Conservation (phyloP, 192 early-diverging fungal genomes). For the Chytriomyces confervae region DNA sequence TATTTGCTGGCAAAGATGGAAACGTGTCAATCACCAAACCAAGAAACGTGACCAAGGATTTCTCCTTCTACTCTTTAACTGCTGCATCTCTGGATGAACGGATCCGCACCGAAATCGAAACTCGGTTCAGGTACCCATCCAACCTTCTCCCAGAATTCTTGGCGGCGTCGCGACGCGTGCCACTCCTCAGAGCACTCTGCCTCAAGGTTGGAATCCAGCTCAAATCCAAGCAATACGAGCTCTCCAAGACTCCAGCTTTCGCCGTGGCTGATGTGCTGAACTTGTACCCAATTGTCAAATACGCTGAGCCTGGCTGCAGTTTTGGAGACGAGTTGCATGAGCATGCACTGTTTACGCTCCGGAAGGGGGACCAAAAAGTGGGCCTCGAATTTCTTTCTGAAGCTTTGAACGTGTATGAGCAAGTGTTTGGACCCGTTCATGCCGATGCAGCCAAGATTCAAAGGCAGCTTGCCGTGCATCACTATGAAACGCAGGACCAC, state of each 20-base stretch:
- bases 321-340: slow-evolving; percentile 93
- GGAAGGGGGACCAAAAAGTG: slow-evolving; percentile 77
- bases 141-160: slow-evolving; percentile 59
- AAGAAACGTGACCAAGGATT: slow-evolving; percentile 28
- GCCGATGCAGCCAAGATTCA: slow-evolving; percentile 88
- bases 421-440: slow-evolving; percentile 91
- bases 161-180: slow-evolving; percentile 35
- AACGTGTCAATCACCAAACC: slow-evolving; percentile 1
- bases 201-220: slow-evolving; percentile 88
- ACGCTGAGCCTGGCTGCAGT: slow-evolving; percentile 58
- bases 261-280: slow-evolving; percentile 73
- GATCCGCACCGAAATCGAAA: slow-evolving; percentile 68
- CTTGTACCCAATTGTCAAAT: slow-evolving; percentile 76
- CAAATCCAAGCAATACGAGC: slow-evolving; percentile 72
- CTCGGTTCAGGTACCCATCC: slow-evolving; percentile 74
- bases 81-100: slow-evolving; percentile 60
- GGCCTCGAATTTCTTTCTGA: slow-evolving; percentile 66
- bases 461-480: slow-evolving; percentile 79
- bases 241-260: slow-evolving; percentile 55
- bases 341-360: slow-evolving; percentile 77
- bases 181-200: slow-evolving; percentile 83
- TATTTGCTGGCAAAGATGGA: slow-evolving; percentile 63
- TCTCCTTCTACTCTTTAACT: slow-evolving; percentile 64
- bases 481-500: slow-evolving; percentile 76
- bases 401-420: slow-evolving; percentile 87